Evolutionary conservation across 164 flowering plant species (phyloP), one percentile per base, ranked within the genome.

Genomic region (Vitis riparia): DNA sequence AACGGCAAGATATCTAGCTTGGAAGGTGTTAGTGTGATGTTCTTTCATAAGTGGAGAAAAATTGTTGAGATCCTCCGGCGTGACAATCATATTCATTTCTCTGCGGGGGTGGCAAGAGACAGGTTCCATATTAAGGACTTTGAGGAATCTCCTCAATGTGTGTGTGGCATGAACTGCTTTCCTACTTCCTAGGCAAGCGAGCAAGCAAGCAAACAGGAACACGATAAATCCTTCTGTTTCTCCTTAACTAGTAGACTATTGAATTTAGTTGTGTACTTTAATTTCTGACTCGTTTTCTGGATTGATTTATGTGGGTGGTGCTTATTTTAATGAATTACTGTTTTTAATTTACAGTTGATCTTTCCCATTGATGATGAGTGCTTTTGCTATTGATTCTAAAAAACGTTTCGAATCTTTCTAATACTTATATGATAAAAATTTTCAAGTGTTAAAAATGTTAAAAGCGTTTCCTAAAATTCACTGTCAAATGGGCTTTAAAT

Each of bases 91-190:
- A 80, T 85, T 9, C 77, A 78, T 10, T 82, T 85, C 69, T 82
- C 86, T 8, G 86, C 82, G 13, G 88, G 88, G 50, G 71, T 85
- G 60, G 79, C 83, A 0, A 76, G 80, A 17, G 86, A 81, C 11
- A 72, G 47, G 14, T 82, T 79, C 63, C 70, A 63, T 32, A 55
- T 84, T 44, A 78, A 75, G 59, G 77, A 82, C 62, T 85, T 85
- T 60, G 71, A 68, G 37, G 77, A 69, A 66, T 62, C 77, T 17
- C 88, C 88, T 56, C 80, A 71, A 49, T 85, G 88, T 72, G 88
- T 83, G 49, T 85, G 88, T 72, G 88, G 88, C 10, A 65, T 82
- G 75, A 56, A 82, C 69, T 85, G 88, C 59, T 52, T 62, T 64
- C 32, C 23, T 19, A 19, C 23, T 19, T 19, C 23, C 13, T 30